Conservation (phyloP, 805 yeast species). For the Diddensiella caesifluorescens region DNA sequence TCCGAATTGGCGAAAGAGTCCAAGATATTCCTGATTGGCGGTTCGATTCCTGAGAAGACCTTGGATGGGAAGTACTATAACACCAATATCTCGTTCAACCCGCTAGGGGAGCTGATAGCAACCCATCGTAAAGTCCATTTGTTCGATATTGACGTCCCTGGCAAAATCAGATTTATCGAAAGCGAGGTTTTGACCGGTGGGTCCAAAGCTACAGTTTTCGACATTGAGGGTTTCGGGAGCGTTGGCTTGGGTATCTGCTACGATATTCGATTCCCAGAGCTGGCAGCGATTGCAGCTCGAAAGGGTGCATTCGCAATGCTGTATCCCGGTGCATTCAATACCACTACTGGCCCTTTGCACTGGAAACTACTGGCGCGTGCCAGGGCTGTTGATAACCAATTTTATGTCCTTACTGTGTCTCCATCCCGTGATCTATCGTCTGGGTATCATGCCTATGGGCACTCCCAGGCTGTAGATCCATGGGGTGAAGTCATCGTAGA, state of each 20-base stretch:
- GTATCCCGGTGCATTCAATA: conserved; percentile 90
- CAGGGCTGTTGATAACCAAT: conserved; percentile 84
- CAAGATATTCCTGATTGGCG: conserved; percentile 71
- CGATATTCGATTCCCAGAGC: conserved; percentile 88
- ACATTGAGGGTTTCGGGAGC: conserved; percentile 56
- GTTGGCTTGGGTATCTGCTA: conserved; percentile 88
- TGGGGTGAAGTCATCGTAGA: conserved; percentile 77
- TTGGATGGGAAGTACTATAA: conserved; percentile 57
- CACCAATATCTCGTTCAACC: conserved; percentile 68
- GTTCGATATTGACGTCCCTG: conserved; percentile 89
- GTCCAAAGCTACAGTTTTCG: conserved; percentile 70
- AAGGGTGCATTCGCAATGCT: conserved; percentile 74
- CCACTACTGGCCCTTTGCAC: conserved; percentile 88
- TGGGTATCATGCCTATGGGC: conserved; percentile 82
- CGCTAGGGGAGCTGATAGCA: conserved; percentile 70
- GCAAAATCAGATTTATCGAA: conserved; percentile 84
- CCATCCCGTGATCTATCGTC: conserved; percentile 86
- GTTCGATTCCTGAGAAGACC: conserved; percentile 81
- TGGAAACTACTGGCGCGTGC: conserved; percentile 79
- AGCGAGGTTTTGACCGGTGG: conserved; percentile 73
- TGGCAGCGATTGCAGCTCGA: conserved; percentile 61
- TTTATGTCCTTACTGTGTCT: conserved; percentile 80
- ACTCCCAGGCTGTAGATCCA: conserved; percentile 79
- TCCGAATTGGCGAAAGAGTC: conserved; percentile 61
- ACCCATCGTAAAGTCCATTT: conserved; percentile 88